These are phyloP conservation scores for Umbelopsis isabellina DNA, from an alignment of 192 early-diverging fungal genomes.

Conservation along the genomic window DNA sequence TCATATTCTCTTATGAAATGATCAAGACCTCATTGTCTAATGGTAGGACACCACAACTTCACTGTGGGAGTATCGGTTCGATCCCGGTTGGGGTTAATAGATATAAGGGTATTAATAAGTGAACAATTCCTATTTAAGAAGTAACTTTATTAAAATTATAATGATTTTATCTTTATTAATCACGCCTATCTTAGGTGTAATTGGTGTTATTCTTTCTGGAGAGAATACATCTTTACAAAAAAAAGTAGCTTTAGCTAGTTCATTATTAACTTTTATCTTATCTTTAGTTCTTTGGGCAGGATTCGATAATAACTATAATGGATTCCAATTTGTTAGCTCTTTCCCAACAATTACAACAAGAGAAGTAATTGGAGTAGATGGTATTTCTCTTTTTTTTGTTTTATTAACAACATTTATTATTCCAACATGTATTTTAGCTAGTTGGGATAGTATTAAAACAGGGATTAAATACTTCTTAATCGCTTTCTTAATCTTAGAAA, in stretches of 20 bases:
- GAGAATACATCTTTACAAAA: conserved; percentile 44
- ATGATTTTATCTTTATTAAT: conserved; percentile 46
- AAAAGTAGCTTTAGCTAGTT: conserved; percentile 46
- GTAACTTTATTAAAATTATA: conserved; percentile 3
- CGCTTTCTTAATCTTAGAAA: too few relatives aligned
- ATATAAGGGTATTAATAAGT: neutral
- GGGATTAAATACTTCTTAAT: conserved; percentile 53
- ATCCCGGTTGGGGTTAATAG: conserved; percentile 16
- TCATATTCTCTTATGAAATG: too few relatives aligned
- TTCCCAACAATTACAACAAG: neutral
- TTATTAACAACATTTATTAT: conserved; percentile 63
- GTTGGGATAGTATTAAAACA: conserved; percentile 48
- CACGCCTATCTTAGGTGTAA: conserved; percentile 44
- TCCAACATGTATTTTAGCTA: conserved; percentile 61
- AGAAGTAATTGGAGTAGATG: conserved; percentile 48
- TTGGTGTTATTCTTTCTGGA: conserved; percentile 42
- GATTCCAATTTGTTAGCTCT: conserved; percentile 53
- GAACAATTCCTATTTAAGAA: conserved; percentile 6
- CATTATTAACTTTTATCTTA: conserved; percentile 52
- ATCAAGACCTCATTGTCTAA: conserved; percentile 10
- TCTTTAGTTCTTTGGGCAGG: conserved; percentile 52
- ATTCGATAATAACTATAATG: conserved; percentile 56
- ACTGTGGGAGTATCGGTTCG: conserved; percentile 25
- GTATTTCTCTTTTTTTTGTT: conserved; percentile 64
- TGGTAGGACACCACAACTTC: conserved; percentile 21